phyloP scores from a whole-genome alignment of 768 basidiomycete species.

The Russula earlei region DNA sequence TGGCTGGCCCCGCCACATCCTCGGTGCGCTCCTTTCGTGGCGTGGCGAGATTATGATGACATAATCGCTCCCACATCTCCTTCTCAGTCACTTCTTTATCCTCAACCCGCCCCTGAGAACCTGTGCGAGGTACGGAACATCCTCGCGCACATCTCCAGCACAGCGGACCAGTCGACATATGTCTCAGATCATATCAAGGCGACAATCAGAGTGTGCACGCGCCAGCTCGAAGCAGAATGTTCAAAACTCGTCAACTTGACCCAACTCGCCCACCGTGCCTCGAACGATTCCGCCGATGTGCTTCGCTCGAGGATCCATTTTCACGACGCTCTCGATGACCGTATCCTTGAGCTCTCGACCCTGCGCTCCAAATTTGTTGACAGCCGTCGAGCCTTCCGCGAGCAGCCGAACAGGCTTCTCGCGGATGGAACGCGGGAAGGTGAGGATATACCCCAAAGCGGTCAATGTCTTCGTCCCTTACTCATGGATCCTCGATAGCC shows the following conservation, averaged over 20 bases:
- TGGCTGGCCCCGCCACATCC: too few relatives aligned
- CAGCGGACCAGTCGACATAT: not conserved
- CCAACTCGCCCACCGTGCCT: not conserved
- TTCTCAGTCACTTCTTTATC: not conserved
- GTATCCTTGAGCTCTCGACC: not conserved
- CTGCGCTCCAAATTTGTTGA: constrained; percentile 5
- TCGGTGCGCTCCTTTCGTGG: not conserved
- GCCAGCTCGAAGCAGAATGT: constrained; percentile 10
- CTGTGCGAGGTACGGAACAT: not conserved
- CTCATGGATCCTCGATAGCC: not conserved
- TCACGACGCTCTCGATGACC: not conserved
- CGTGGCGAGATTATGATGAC: not conserved
- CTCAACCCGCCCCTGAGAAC: constrained; percentile 1
- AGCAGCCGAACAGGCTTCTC: not conserved
- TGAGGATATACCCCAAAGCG: not conserved
- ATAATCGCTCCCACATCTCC: not conserved
- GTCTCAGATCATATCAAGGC: not conserved
- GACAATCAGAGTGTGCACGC: not conserved
- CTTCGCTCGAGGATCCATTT: constrained; percentile 5
- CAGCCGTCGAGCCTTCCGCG: not conserved
- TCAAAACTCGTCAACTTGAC: not conserved
- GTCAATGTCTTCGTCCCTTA: not conserved
- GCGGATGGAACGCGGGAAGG: not conserved
- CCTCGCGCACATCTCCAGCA: not conserved
- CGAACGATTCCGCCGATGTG: not conserved